phyloP scores from a whole-genome alignment of 2,329 filamentous ascomycete genomes.

The Monilinia vaccinii-corymbosi region DNA sequence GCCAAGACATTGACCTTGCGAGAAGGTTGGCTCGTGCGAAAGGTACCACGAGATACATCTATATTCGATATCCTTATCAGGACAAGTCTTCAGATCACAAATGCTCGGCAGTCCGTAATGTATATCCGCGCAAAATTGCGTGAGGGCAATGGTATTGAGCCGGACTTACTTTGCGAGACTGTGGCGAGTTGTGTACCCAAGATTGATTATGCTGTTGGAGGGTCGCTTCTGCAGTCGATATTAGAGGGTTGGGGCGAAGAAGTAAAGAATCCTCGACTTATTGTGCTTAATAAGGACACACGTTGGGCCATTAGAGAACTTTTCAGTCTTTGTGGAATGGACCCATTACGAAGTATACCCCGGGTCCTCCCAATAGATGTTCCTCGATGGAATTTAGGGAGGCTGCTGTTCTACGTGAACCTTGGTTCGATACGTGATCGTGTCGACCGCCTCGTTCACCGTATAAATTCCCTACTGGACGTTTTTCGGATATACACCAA shows the following conservation, averaged over 20 bases:
- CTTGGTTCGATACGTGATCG: slow-evolving; percentile 14
- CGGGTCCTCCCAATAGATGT: slow-evolving; percentile 10
- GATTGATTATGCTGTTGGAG: slow-evolving; percentile 19
- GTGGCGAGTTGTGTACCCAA: slow-evolving; percentile 18
- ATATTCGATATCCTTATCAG: slow-evolving; percentile 27
- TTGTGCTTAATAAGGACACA: slow-evolving; percentile 13
- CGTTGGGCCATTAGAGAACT: slow-evolving; percentile 20
- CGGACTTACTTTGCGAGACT: slow-evolving; percentile 17
- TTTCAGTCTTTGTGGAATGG: slow-evolving; percentile 21
- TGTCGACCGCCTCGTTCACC: slow-evolving; percentile 7
- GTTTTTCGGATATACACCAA: background rate
- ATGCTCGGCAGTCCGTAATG: slow-evolving; percentile 17
- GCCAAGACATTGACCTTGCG: slow-evolving; percentile 16
- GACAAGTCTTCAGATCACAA: slow-evolving; percentile 20
- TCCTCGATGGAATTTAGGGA: slow-evolving; percentile 13
- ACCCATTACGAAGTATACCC: slow-evolving; percentile 9
- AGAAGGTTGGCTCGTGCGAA: slow-evolving; percentile 16
- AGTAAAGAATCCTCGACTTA: background rate
- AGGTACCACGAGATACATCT: slow-evolving; percentile 18
- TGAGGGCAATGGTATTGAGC: slow-evolving; percentile 19
- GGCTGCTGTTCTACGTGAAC: slow-evolving; percentile 16
- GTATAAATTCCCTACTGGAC: background rate
- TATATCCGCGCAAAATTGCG: slow-evolving; percentile 23
- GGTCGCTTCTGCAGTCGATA: slow-evolving; percentile 19
- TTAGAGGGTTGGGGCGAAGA: slow-evolving; percentile 18